Conservation (phyloP, 495 filamentous ascomycete genomes). For the Hamigera avellanea region DNA sequence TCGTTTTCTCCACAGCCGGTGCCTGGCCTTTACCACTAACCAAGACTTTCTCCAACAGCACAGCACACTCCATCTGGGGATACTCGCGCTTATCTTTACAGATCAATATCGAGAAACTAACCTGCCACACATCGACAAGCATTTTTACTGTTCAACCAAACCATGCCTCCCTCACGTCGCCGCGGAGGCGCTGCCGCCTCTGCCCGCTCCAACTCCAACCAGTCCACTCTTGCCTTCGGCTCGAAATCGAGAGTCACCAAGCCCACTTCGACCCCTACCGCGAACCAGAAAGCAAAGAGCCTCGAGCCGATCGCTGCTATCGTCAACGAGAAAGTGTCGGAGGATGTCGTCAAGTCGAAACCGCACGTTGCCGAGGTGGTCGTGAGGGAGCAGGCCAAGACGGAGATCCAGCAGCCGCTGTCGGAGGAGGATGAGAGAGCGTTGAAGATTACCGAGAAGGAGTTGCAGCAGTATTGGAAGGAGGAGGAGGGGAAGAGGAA, state of each 20-base stretch:
- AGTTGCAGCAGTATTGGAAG: constrained; percentile 64
- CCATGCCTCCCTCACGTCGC: constrained; percentile 62
- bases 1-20: constrained; percentile 5
- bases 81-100: not conserved
- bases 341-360: constrained; percentile 5
- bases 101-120: not conserved
- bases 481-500: constrained; percentile 48
- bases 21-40: not conserved
- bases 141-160: too few species aligned
- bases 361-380: constrained; percentile 38
- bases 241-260: constrained; percentile 63
- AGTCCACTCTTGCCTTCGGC: constrained; percentile 68
- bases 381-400: constrained; percentile 29
- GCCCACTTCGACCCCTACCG: constrained; percentile 33
- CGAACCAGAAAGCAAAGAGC: constrained; percentile 37
- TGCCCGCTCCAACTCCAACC: constrained; percentile 24
- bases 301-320: constrained; percentile 19
- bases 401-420: constrained; percentile 29
- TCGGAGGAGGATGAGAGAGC: constrained; percentile 44
- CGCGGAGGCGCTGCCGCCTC: constrained; percentile 31
- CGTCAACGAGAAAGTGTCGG: constrained; percentile 21
- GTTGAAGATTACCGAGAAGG: constrained; percentile 44
- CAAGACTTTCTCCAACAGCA: too few species aligned
- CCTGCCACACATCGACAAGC: too few species aligned
- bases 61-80: not conserved